Evolutionary conservation across 768 basidiomycete genomes (phyloP).

Genomic region (Melanogaster broomeanus): DNA sequence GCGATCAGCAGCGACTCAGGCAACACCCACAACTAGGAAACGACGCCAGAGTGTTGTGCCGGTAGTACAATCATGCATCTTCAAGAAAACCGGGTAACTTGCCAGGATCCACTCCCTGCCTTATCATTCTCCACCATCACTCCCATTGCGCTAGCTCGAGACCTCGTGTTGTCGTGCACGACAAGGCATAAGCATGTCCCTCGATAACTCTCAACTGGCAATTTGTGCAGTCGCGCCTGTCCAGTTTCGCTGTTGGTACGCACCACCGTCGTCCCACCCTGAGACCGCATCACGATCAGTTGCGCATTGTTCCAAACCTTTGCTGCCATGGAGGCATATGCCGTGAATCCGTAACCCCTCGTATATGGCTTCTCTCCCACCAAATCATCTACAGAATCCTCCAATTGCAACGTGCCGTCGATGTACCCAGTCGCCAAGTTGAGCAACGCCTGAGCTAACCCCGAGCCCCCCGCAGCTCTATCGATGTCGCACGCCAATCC

Average conservation of each 20-base stretch:
- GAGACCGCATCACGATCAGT: constrained; percentile 1
- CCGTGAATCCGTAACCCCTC: constrained; percentile 2
- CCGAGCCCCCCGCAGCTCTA: not conserved
- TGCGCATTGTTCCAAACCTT: constrained; percentile 1
- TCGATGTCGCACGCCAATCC: constrained; percentile 2
- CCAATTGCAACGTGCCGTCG: not conserved
- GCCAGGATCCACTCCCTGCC: constrained; percentile 1
- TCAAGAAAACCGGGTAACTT: constrained; percentile 12
- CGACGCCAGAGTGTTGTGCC: no score
- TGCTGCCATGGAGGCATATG: constrained; percentile 3
- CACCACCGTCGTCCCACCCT: constrained; percentile 3
- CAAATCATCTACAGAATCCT: not conserved
- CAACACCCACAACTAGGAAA: no score
- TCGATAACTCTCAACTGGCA: not conserved
- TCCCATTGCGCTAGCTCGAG: constrained; percentile 2
- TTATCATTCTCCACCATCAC: constrained; percentile 3
- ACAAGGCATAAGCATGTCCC: constrained; percentile 2
- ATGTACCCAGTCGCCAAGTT: not conserved
- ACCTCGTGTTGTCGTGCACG: constrained; percentile 1
- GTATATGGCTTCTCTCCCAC: constrained; percentile 2
- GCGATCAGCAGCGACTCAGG: no score
- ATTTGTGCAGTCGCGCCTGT: constrained; percentile 4
- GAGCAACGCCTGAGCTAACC: constrained; percentile 1
- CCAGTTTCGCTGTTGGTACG: not conserved
- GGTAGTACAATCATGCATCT: constrained; percentile 1